Base-by-base conservation (phyloP, 345 rosid species). In the Euphorbia pulcherrima region DNA sequence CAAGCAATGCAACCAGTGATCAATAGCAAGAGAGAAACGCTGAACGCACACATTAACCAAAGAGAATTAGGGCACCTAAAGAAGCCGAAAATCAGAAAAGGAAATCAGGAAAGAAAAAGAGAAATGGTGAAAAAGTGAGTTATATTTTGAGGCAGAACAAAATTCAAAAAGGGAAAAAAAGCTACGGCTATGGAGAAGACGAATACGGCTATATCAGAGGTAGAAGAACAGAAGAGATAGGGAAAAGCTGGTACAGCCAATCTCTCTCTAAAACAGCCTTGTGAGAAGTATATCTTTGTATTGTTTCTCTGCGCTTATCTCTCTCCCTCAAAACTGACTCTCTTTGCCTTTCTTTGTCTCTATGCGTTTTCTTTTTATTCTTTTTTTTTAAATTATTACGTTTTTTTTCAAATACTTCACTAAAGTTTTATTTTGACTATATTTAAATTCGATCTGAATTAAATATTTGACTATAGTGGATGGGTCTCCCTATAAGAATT, bases 1-100 rank as follows among this genome's bases (percentile, higher is more conserved):
- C 18, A 29, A n/a, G 35, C 54, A 77, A 77, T 77, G 77, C 68
- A 65, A 37, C 53, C 28, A 3, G 48, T 27, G 39, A 60, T 5
- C 47, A 46, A 46, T 68, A 68, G 16, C 33, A 60, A 60, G 60
- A 57, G 26, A 24, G n/a, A 54, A 9, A 48, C n/a, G 63, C 67
- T 50, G 35, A 58, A 20, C 16, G 29, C 12, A 53, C 12, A 30
- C 9, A 26, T 58, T 26, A 46, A 17, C 21, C 20, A 0, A 26
- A 41, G n/a, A 8, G 55, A 60, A 56, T 30, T 73, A 73, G 77
- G 72, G 56, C 60, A 37, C 39, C 39, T 2, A 48, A 47, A 56
- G 33, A 60, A 51, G 23, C 40, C 4, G 55, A n/a, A 10, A 64
- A 64, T 8, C 39, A 44, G 18, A 4, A 8, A 3, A 44, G 1